These are phyloP conservation scores for Talaromyces liani DNA, from an alignment of 495 filamentous ascomycete species.

Conservation along the genomic window DNA sequence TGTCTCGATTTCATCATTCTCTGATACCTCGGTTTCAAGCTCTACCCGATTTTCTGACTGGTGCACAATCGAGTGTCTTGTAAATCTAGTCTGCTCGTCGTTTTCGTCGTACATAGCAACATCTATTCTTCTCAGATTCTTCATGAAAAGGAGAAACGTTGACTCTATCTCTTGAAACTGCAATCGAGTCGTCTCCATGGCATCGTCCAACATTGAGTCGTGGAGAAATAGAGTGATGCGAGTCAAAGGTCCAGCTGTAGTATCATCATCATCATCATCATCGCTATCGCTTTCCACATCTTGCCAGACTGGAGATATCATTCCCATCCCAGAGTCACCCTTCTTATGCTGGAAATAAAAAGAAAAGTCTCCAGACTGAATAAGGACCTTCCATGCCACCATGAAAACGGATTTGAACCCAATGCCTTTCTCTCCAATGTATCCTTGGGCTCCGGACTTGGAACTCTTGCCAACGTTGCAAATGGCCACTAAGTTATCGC, in stretches of 20 bases:
- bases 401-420: constrained; percentile 6
- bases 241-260: neutral
- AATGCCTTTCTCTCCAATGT: constrained; percentile 7
- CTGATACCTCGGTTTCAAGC: neutral
- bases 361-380: no score
- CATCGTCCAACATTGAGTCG: neutral
- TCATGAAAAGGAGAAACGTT: neutral
- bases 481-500: neutral
- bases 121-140: neutral
- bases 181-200: neutral
- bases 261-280: neutral
- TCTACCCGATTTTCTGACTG: neutral
- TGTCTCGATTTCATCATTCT: neutral
- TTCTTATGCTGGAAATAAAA: no score
- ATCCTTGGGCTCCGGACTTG: neutral
- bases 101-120: neutral
- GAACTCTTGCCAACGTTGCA: neutral
- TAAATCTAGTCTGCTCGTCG: neutral
- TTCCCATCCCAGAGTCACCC: no score
- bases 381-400: neutral
- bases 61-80: neutral
- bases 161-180: neutral
- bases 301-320: no score
- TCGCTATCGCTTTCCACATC: neutral
- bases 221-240: neutral